These are phyloP conservation scores for Usnea hakonensis DNA, from an alignment of 495 filamentous ascomycete genomes.

Conservation along the genomic window DNA sequence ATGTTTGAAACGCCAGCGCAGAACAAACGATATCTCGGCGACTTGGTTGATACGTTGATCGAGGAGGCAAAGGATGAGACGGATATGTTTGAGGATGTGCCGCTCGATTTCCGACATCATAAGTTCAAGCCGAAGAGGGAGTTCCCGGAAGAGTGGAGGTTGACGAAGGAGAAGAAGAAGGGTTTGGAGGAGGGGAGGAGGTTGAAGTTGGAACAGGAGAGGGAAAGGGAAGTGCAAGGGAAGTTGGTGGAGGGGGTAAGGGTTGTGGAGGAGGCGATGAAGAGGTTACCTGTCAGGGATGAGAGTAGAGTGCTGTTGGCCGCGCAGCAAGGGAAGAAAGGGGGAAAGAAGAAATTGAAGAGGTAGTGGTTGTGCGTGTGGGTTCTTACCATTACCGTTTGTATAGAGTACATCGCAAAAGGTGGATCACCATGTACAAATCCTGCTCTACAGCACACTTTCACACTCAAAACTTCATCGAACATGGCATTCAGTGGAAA, in stretches of 20 bases:
- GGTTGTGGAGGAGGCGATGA: constrained; percentile 42
- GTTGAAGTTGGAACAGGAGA: constrained; percentile 41
- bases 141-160: constrained; percentile 76
- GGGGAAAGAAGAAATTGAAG: constrained; percentile 6
- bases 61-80: constrained; percentile 64
- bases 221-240: constrained; percentile 39
- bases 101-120: constrained; percentile 84
- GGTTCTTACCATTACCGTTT: background rate
- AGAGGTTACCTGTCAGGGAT: constrained; percentile 37
- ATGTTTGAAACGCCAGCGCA: constrained; percentile 78
- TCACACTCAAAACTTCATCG: background rate
- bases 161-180: constrained; percentile 60
- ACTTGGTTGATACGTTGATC: constrained; percentile 65
- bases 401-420: background rate
- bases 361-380: background rate
- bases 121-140: constrained; percentile 54
- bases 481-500: background rate
- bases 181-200: constrained; percentile 54
- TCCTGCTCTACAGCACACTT: background rate
- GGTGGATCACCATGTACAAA: background rate
- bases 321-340: constrained; percentile 15
- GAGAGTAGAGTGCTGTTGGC: constrained; percentile 16
- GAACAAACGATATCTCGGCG: constrained; percentile 90
- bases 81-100: constrained; percentile 82
- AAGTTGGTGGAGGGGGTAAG: constrained; percentile 47